These are phyloP conservation scores for Trifolium subterraneum DNA, from an alignment of 306 rosid species.

Conservation along the genomic window DNA sequence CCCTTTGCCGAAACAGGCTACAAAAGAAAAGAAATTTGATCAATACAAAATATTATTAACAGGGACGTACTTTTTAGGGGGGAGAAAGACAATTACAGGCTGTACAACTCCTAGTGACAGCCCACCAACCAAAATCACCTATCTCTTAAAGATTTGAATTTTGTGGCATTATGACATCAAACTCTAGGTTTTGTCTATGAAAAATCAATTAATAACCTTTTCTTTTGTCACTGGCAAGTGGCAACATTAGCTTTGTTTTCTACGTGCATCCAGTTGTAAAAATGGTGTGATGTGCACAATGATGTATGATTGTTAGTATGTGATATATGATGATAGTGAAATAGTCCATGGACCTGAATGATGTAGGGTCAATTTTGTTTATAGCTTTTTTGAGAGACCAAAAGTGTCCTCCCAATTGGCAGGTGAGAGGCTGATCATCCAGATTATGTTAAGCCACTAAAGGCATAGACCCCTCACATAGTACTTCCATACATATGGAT, in stretches of 20 bases:
- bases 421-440: neutral
- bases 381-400: neutral
- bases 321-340: conserved; percentile 1
- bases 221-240: neutral
- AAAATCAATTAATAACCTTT: neutral
- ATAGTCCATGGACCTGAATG: neutral
- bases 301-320: conserved; percentile 9
- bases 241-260: conserved; percentile 3
- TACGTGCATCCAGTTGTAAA: neutral
- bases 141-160: conserved; percentile 22
- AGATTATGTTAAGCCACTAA: neutral
- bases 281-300: neutral
- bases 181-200: conserved; percentile 1
- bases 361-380: neutral
- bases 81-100: neutral
- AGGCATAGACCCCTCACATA: neutral
- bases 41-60: neutral
- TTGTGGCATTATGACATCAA: neutral
- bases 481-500: neutral
- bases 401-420: neutral
- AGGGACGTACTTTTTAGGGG: neutral
- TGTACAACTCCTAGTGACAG: neutral
- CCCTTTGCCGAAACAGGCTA: conserved; percentile 83
- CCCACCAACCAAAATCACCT: neutral
- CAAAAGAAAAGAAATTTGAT: conserved; percentile 17